These are phyloP conservation scores for Biscogniauxia sp. DNA, from an alignment of 2,329 filamentous ascomycete genomes.

Conservation along the genomic window DNA sequence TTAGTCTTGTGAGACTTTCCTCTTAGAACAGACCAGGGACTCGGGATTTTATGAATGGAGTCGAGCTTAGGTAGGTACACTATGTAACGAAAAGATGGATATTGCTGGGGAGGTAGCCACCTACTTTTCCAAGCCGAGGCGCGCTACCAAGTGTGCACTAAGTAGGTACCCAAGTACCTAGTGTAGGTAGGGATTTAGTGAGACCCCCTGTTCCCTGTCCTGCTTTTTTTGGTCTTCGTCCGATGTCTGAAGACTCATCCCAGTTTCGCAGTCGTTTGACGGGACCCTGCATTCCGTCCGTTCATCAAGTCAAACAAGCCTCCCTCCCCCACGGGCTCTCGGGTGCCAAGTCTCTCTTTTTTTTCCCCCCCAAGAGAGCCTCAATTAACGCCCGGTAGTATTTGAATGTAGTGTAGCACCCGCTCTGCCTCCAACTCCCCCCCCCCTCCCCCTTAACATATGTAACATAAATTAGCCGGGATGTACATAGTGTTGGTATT, in stretches of 20 bases:
- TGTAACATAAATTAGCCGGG: conserved; percentile 16
- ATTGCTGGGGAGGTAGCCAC: neutral
- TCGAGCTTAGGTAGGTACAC: neutral
- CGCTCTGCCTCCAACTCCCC: conserved; percentile 2
- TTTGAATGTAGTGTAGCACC: neutral
- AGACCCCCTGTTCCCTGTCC: conserved; percentile 2
- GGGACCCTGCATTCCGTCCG: conserved; percentile 10
- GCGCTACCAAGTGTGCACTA: neutral
- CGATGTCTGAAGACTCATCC: conserved; percentile 17
- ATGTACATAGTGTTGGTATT: conserved; percentile 11
- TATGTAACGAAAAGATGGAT: neutral
- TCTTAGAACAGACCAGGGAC: conserved; percentile 3
- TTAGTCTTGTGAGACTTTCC: conserved; percentile 3
- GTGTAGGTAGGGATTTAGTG: conserved; percentile 4
- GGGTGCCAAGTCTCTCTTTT: neutral
- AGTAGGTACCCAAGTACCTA: too few relatives aligned
- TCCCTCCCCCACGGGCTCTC: neutral
- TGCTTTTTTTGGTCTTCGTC: conserved; percentile 11
- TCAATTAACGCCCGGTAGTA: neutral
- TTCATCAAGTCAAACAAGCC: conserved; percentile 11
- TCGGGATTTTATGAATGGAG: neutral
- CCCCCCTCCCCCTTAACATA: conserved; percentile 10
- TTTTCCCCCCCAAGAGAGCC: neutral
- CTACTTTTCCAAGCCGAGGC: neutral
- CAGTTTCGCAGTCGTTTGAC: conserved; percentile 10